These are phyloP conservation scores for Ganoderma sp. DNA, from an alignment of 1,284 basidiomycete species.

Conservation along the genomic window DNA sequence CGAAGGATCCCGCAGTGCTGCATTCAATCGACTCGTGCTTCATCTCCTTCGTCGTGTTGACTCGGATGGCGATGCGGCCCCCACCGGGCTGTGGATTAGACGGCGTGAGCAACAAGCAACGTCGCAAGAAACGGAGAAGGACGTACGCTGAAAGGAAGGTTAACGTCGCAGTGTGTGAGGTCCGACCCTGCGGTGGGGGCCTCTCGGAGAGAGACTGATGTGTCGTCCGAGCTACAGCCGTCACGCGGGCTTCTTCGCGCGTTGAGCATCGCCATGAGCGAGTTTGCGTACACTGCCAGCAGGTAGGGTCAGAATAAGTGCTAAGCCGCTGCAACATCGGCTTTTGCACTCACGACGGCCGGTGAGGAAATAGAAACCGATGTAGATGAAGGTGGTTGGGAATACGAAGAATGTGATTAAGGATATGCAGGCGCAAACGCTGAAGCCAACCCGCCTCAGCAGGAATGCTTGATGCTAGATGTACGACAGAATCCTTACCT, in stretches of 20 bases:
- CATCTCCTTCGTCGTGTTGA: neutral
- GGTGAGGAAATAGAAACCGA: constrained; percentile 62
- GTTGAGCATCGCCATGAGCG: constrained; percentile 60
- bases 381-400: constrained; percentile 58
- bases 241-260: constrained; percentile 56
- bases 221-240: constrained; percentile 46
- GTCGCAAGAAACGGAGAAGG: neutral
- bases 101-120: neutral
- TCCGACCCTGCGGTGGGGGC: constrained; percentile 31
- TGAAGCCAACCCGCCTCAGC: constrained; percentile 6
- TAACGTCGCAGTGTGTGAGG: constrained; percentile 14
- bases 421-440: constrained; percentile 59
- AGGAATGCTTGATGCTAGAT: neutral
- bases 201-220: constrained; percentile 54
- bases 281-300: constrained; percentile 57
- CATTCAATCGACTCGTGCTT: neutral
- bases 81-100: neutral
- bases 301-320: neutral
- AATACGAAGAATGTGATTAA: constrained; percentile 56
- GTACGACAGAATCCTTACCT: constrained; percentile 38
- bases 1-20: neutral
- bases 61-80: neutral
- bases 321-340: neutral
- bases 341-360: constrained; percentile 50
- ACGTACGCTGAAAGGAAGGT: constrained; percentile 4